A percentile compares a stretch with the other conserved stretches of the same genome.
Conservation (phyloP, 495 filamentous ascomycete species). For the Astrothelium macrocarpum region DNA sequence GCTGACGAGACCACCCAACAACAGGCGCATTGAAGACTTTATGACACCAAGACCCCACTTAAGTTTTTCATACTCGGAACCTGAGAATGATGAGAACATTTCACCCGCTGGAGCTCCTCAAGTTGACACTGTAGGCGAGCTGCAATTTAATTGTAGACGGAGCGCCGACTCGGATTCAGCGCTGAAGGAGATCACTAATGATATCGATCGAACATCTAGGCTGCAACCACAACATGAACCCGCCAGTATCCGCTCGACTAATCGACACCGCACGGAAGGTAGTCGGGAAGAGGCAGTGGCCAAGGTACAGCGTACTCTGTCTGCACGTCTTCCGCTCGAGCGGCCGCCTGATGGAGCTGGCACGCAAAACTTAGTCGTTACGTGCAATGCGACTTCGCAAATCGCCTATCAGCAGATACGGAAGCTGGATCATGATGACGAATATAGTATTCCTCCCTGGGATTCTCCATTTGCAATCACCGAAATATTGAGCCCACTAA, state of each 20-base stretch:
- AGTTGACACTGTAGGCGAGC: not conserved
- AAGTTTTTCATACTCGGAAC: not conserved
- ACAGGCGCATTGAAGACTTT: slow-evolving; percentile 26
- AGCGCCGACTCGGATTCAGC: slow-evolving; percentile 2
- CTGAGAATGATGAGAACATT: slow-evolving; percentile 8
- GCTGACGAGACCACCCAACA: slow-evolving; percentile 17
- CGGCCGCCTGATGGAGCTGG: slow-evolving; percentile 17
- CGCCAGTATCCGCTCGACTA: not conserved
- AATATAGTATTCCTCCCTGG: not conserved
- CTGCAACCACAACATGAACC: not conserved
- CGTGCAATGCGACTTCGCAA: not conserved
- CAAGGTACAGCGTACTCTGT: slow-evolving; percentile 13
- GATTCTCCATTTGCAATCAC: not conserved
- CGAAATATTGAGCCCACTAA: not conserved
- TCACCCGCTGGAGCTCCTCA: not conserved
- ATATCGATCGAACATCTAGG: not conserved
- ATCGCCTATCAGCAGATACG: not conserved
- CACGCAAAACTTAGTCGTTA: slow-evolving; percentile 15
- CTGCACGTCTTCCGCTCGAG: slow-evolving; percentile 23
- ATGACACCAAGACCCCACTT: slow-evolving; percentile 6
- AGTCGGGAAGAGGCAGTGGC: slow-evolving; percentile 1
- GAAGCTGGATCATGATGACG: not conserved
- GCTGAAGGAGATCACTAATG: slow-evolving; percentile 13
- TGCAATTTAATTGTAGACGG: slow-evolving; percentile 10
- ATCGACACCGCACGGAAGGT: slow-evolving; percentile 3